A percentile compares a stretch with the other conserved stretches of the same genome.
phyloP scores from a whole-genome alignment of 2,329 filamentous ascomycete genomes.

The Exophiala lecanii-corni region DNA sequence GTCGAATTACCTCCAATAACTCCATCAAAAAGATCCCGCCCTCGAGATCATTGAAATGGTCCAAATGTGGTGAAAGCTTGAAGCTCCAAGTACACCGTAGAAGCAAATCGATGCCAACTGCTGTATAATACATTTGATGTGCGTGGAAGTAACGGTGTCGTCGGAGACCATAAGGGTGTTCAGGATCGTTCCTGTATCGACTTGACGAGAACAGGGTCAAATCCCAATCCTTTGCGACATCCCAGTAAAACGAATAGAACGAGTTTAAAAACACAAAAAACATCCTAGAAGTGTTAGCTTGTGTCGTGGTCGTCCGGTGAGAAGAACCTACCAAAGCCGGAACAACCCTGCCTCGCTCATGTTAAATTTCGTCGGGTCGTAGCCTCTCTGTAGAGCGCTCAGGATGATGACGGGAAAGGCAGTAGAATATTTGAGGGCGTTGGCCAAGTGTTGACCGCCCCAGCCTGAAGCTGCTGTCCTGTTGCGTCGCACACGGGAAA shows the following conservation, averaged over 20 bases:
- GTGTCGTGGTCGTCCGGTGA: not conserved
- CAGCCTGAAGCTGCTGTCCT: slow-evolving; percentile 52
- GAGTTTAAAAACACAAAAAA: slow-evolving; percentile 75
- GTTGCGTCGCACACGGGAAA: slow-evolving; percentile 61
- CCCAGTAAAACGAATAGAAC: slow-evolving; percentile 97
- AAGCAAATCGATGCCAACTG: slow-evolving; percentile 71
- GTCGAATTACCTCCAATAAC: slow-evolving; percentile 75
- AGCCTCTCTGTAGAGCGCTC: slow-evolving; percentile 66
- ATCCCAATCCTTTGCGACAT: slow-evolving; percentile 95
- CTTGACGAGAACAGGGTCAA: slow-evolving; percentile 69
- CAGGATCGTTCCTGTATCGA: slow-evolving; percentile 54
- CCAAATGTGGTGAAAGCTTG: slow-evolving; percentile 76
- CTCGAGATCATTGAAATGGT: slow-evolving; percentile 82
- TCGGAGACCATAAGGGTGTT: slow-evolving; percentile 74
- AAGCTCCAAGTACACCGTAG: slow-evolving; percentile 88
- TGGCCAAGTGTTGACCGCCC: slow-evolving; percentile 84
- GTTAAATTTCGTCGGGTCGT: slow-evolving; percentile 47
- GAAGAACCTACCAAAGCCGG: slow-evolving; percentile 48
- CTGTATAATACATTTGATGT: slow-evolving; percentile 73
- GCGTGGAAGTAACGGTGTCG: slow-evolving; percentile 67
- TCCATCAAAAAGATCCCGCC: slow-evolving; percentile 84
- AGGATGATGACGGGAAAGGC: slow-evolving; percentile 89
- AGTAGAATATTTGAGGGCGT: slow-evolving; percentile 90
- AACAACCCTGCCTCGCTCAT: slow-evolving; percentile 54
- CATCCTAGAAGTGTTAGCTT: slow-evolving; percentile 51